A percentile compares a stretch with the other conserved stretches of the same genome.
These are phyloP conservation scores for Debaryomyces hansenii DNA, from an alignment of 805 yeast genomes.

Conservation along the genomic window DNA sequence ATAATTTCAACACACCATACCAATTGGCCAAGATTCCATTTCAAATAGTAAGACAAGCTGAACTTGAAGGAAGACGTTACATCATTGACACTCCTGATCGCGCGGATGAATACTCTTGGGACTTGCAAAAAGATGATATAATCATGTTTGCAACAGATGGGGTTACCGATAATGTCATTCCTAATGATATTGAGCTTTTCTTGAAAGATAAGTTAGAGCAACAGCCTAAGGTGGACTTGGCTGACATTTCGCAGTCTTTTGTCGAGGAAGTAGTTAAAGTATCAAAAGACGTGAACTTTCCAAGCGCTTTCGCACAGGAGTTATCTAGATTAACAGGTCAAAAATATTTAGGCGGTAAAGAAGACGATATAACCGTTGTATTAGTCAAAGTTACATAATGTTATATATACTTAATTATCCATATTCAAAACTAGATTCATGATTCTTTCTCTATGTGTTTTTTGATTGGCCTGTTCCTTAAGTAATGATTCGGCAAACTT, in stretches of 20 bases:
- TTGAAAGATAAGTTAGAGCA: slow-evolving; percentile 54
- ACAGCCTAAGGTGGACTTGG: slow-evolving; percentile 34
- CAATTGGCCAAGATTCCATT: slow-evolving; percentile 85
- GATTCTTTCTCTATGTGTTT: slow-evolving; percentile 55
- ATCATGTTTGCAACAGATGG: slow-evolving; percentile 93
- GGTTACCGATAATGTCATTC: slow-evolving; percentile 78
- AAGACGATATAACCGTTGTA: slow-evolving; percentile 89
- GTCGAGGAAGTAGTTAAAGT: slow-evolving; percentile 67
- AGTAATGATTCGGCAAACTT: slow-evolving; percentile 54
- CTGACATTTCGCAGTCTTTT: slow-evolving; percentile 51
- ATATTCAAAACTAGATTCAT: slow-evolving; percentile 53
- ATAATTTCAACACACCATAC: slow-evolving; percentile 88
- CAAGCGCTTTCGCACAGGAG: slow-evolving; percentile 85
- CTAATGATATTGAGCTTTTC: slow-evolving; percentile 68
- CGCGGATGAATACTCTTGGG: slow-evolving; percentile 67
- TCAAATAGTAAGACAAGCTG: slow-evolving; percentile 53
- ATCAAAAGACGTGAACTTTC: slow-evolving; percentile 70
- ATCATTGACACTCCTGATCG: slow-evolving; percentile 69
- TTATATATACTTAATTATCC: slow-evolving; percentile 17
- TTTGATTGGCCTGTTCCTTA: slow-evolving; percentile 50
- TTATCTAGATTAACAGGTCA: slow-evolving; percentile 65
- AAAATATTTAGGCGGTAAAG: slow-evolving; percentile 85
- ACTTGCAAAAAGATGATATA: slow-evolving; percentile 69
- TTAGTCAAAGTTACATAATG: slow-evolving; percentile 56
- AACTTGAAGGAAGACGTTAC: slow-evolving; percentile 56